Evolutionary conservation across 345 rosid genomes (phyloP).

Genomic region (Populus ilicifolia): DNA sequence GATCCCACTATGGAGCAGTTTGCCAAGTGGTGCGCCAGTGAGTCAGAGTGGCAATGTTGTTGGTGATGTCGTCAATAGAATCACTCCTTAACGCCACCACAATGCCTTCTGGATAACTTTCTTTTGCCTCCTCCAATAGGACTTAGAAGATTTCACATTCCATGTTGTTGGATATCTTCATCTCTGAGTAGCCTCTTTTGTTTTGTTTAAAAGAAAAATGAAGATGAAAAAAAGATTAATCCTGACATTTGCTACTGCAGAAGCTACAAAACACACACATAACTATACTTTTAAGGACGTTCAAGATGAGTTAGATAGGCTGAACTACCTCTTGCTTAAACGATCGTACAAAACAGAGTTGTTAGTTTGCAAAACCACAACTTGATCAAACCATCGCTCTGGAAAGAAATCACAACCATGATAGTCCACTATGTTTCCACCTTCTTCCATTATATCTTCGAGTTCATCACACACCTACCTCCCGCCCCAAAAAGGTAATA

Average conservation of each 20-base stretch:
- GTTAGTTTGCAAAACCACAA: conserved; percentile 80
- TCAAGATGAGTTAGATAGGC: background rate
- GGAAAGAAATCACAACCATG: conserved; percentile 96
- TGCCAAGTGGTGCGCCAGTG: conserved; percentile 64
- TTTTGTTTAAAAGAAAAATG: background rate
- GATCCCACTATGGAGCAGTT: conserved; percentile 3
- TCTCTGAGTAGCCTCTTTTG: conserved; percentile 62
- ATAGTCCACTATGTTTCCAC: conserved; percentile 84
- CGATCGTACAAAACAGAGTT: conserved; percentile 72
- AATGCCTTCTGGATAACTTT: conserved; percentile 61
- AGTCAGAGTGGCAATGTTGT: conserved; percentile 50
- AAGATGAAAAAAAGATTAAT: background rate
- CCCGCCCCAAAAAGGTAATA: background rate
- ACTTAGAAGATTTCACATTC: conserved; percentile 82
- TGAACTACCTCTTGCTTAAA: conserved; percentile 59
- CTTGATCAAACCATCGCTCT: conserved; percentile 74
- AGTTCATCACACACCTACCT: conserved; percentile 87
- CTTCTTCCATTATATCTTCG: conserved; percentile 75
- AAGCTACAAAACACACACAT: background rate
- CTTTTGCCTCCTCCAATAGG: conserved; percentile 75
- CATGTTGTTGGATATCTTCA: conserved; percentile 72
- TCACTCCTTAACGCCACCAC: conserved; percentile 59
- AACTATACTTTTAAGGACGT: background rate
- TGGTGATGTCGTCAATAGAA: conserved; percentile 58
- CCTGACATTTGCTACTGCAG: background rate